These are phyloP conservation scores for Colletotrichum cordylinicola DNA, from an alignment of 2,329 filamentous ascomycete species.

Conservation along the genomic window DNA sequence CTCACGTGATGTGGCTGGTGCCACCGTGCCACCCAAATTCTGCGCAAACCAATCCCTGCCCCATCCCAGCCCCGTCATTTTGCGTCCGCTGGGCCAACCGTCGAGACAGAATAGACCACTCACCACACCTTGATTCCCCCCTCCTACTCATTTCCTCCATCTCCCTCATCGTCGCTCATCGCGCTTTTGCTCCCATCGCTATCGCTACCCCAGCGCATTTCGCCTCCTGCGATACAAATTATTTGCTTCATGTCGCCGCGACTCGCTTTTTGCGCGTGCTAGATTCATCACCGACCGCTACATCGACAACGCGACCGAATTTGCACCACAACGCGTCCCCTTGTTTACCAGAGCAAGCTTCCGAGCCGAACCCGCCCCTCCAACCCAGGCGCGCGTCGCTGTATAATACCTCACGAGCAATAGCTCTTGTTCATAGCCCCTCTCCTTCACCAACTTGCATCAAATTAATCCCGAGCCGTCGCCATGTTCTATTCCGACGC, in stretches of 20 bases:
- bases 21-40: neutral
- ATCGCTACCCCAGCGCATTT: slow-evolving; percentile 17
- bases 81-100: slow-evolving; percentile 15
- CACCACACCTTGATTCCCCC: slow-evolving; percentile 21
- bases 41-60: slow-evolving; percentile 19
- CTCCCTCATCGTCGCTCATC: slow-evolving; percentile 22
- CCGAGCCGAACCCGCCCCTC: slow-evolving; percentile 3
- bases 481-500: slow-evolving; percentile 98
- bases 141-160: slow-evolving; percentile 22
- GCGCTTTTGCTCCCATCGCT: slow-evolving; percentile 17
- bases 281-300: slow-evolving; percentile 10
- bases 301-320: slow-evolving; percentile 20
- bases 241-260: slow-evolving; percentile 23
- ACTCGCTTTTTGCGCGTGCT: slow-evolving; percentile 10
- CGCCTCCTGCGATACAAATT: slow-evolving; percentile 9
- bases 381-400: slow-evolving; percentile 21
- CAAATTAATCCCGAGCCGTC: slow-evolving; percentile 24
- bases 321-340: slow-evolving; percentile 26
- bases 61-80: slow-evolving; percentile 26
- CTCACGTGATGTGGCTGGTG: slow-evolving; percentile 24
- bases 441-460: neutral
- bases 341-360: slow-evolving; percentile 27
- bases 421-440: slow-evolving; percentile 7
- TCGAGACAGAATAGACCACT: slow-evolving; percentile 15
- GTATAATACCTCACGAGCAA: slow-evolving; percentile 6